Conservation (phyloP, 2,329 filamentous ascomycete species). For the Neonectria ditissima region DNA sequence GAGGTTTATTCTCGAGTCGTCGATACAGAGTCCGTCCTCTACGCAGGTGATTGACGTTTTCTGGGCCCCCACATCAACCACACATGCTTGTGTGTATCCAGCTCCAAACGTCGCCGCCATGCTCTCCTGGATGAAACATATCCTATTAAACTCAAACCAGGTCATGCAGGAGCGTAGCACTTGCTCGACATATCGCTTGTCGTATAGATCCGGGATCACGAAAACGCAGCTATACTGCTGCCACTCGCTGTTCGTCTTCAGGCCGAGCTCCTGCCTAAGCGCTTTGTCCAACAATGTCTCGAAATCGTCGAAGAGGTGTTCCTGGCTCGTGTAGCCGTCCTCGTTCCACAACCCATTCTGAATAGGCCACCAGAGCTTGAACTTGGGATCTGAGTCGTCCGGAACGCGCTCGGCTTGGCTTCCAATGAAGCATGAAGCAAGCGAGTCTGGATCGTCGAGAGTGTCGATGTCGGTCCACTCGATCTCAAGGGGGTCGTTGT, state of each 20-base stretch:
- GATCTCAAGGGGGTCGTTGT: conserved; percentile 93
- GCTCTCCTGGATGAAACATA: conserved; percentile 97
- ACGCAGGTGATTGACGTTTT: conserved; percentile 98
- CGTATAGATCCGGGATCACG: conserved; percentile 95
- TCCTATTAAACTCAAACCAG: conserved; percentile 88
- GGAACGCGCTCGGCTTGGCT: conserved; percentile 86
- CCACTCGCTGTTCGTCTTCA: conserved; percentile 84
- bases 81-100: conserved; percentile 92
- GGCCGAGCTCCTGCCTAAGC: conserved; percentile 84
- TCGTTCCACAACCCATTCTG: conserved; percentile 91
- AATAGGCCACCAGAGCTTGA: conserved; percentile 94
- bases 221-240: conserved; percentile 96
- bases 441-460: conserved; percentile 72
- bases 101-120: conserved; percentile 95
- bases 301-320: conserved; percentile 87
- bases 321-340: conserved; percentile 83
- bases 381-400: conserved; percentile 88
- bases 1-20: conserved; percentile 94
- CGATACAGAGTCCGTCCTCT: conserved; percentile 93
- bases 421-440: conserved; percentile 79
- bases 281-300: conserved; percentile 88
- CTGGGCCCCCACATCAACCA: conserved; percentile 95
- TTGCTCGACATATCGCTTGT: conserved; percentile 90
- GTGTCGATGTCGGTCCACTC: conserved; percentile 90
- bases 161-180: conserved; percentile 86